Conservation (phyloP, 768 basidiomycete species). For the Lentinula detonsa region DNA sequence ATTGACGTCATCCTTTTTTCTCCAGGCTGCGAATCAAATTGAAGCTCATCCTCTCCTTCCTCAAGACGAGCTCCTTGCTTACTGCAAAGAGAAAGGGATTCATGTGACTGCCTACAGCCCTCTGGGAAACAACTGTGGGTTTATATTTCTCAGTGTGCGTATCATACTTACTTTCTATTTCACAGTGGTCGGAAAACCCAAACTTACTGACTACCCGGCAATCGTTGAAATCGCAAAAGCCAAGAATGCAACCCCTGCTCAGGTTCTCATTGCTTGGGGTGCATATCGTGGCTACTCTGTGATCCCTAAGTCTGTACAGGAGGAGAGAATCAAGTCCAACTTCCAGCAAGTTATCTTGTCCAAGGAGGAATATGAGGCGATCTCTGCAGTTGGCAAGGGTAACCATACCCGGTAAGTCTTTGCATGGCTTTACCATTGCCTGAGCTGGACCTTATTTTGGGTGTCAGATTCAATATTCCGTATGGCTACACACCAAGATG, state of each 20-base stretch:
- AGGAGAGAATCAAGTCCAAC: slow-evolving; percentile 69
- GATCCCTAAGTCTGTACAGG: slow-evolving; percentile 78
- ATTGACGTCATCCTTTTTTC: background rate
- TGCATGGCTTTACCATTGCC: background rate
- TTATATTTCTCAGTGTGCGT: background rate
- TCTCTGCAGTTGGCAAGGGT: slow-evolving; percentile 43
- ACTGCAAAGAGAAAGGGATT: slow-evolving; percentile 64
- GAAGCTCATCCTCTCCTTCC: slow-evolving; percentile 79
- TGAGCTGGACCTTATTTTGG: background rate
- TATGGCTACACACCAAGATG: slow-evolving; percentile 53
- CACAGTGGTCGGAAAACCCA: slow-evolving; percentile 54
- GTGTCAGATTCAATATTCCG: slow-evolving; percentile 62
- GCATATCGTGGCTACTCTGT: slow-evolving; percentile 70
- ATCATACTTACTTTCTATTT: background rate
- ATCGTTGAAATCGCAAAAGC: slow-evolving; percentile 59
- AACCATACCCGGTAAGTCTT: slow-evolving; percentile 33
- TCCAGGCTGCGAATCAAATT: slow-evolving; percentile 66
- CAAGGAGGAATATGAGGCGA: slow-evolving; percentile 59
- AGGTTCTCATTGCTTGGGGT: slow-evolving; percentile 83
- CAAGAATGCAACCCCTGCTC: slow-evolving; percentile 63
- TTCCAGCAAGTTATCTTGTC: slow-evolving; percentile 68
- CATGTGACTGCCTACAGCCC: slow-evolving; percentile 64
- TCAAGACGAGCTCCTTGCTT: slow-evolving; percentile 67
- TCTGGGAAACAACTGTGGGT: slow-evolving; percentile 73
- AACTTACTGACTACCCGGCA: slow-evolving; percentile 60